Evolutionary conservation across 202 grass and related monocot genomes (phyloP).

Genomic region (Bolboschoenoplectus hybrid): DNA sequence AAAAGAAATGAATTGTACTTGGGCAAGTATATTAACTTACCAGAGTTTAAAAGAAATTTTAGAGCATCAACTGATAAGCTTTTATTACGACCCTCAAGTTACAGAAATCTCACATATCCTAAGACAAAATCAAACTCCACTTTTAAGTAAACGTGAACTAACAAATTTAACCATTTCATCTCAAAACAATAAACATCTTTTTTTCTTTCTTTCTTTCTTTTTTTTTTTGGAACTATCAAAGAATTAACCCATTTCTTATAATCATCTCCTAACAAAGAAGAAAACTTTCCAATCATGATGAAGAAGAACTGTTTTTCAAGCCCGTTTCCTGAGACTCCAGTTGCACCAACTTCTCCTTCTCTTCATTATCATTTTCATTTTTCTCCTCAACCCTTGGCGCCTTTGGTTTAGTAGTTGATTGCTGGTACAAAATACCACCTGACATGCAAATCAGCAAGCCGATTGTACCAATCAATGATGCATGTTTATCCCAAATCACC

Average conservation of each 20-base stretch:
- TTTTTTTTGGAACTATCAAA: background rate
- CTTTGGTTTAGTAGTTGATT: slow-evolving; percentile 81
- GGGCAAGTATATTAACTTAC: background rate
- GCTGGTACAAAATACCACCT: slow-evolving; percentile 86
- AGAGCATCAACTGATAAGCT: background rate
- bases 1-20: background rate
- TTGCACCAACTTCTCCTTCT: slow-evolving; percentile 72
- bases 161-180: background rate
- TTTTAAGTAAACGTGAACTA: slow-evolving; percentile 11
- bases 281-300: background rate
- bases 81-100: background rate
- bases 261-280: slow-evolving; percentile 14
- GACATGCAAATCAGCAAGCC: slow-evolving; percentile 87
- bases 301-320: slow-evolving; percentile 31
- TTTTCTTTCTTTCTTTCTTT: background rate
- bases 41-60: background rate
- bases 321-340: slow-evolving; percentile 53
- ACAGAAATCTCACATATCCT: slow-evolving; percentile 3
- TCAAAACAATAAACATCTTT: background rate
- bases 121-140: slow-evolving; percentile 2
- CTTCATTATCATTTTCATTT: slow-evolving; percentile 57
- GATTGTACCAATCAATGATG: slow-evolving; percentile 68
- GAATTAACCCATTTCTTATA: slow-evolving; percentile 22
- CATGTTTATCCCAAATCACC: slow-evolving; percentile 90
- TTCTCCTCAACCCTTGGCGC: slow-evolving; percentile 49